These are phyloP conservation scores for Cladosporium oxysporum DNA, from an alignment of 2,329 filamentous ascomycete genomes.

Conservation along the genomic window DNA sequence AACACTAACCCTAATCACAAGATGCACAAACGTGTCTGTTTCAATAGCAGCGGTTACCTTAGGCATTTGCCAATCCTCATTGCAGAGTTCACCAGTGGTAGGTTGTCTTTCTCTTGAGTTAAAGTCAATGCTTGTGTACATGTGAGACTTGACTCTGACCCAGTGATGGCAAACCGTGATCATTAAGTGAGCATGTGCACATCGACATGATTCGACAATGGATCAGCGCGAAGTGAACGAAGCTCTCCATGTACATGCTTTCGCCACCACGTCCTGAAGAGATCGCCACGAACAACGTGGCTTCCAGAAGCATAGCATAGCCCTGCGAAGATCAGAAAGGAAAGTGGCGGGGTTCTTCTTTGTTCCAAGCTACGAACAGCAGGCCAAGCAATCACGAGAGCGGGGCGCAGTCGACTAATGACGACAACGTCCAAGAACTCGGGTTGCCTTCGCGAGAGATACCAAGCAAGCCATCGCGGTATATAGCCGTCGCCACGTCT, in stretches of 20 bases:
- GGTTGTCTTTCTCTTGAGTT: background rate
- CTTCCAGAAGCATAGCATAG: background rate
- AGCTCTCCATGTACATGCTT: background rate
- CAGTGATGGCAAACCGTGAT: background rate
- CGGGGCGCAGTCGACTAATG: background rate
- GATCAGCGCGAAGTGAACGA: background rate
- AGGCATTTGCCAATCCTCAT: background rate
- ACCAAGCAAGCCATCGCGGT: background rate
- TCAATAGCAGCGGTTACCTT: background rate
- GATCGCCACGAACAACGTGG: constrained; percentile 8
- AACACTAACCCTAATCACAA: background rate
- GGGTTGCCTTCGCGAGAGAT: background rate
- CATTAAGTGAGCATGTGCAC: background rate
- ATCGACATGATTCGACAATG: background rate
- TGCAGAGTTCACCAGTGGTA: background rate
- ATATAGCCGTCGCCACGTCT: background rate
- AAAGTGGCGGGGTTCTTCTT: constrained; percentile 2
- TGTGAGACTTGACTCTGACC: background rate
- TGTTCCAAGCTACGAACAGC: background rate
- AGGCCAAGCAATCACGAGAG: background rate
- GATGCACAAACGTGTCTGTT: background rate
- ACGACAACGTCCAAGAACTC: background rate
- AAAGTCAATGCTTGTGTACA: background rate
- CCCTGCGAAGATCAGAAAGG: background rate
- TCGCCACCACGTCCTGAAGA: background rate